Percentiles rank a stretch among this genome's conserved stretches.
phyloP scores from a whole-genome alignment of 192 early-diverging fungal species.

The Coemansia sp. region DNA sequence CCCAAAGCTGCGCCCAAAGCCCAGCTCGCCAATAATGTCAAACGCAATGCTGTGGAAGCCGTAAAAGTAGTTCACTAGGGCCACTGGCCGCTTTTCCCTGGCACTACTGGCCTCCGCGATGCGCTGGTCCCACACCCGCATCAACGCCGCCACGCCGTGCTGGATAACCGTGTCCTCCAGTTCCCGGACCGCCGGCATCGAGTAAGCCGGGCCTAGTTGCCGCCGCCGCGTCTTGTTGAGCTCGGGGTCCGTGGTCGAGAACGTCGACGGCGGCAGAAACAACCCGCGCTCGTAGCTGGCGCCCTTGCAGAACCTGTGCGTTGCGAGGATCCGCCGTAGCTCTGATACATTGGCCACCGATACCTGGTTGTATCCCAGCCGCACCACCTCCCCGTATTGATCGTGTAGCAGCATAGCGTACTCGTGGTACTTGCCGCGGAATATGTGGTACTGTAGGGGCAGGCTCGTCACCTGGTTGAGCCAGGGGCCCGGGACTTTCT shows the following conservation, averaged over 20 bases:
- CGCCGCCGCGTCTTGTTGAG: constrained; percentile 23
- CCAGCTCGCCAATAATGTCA: constrained; percentile 35
- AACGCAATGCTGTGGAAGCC: constrained; percentile 27
- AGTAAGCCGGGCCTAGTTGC: constrained; percentile 21
- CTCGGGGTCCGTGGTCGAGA: constrained; percentile 31
- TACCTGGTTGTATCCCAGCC: constrained; percentile 27
- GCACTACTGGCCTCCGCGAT: not conserved
- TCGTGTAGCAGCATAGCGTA: constrained; percentile 16
- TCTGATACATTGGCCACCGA: constrained; percentile 15
- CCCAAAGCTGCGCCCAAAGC: constrained; percentile 26
- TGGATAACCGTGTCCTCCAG: constrained; percentile 21
- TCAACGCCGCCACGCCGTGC: constrained; percentile 18
- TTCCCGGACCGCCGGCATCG: constrained; percentile 6
- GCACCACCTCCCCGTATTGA: constrained; percentile 36
- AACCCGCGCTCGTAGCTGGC: constrained; percentile 16
- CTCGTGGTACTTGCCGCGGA: constrained; percentile 17
- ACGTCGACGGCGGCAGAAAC: constrained; percentile 9
- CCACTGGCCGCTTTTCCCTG: not conserved
- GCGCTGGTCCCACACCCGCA: constrained; percentile 19
- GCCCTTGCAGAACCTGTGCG: constrained; percentile 36
- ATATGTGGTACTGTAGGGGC: constrained; percentile 7
- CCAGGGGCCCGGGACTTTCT: constrained; percentile 19
- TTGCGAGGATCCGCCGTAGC: constrained; percentile 18
- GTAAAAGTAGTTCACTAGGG: constrained; percentile 30
- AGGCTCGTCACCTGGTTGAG: constrained; percentile 26